These are phyloP conservation scores for Chaetomiaceae sp. DNA, from an alignment of 2,329 filamentous ascomycete genomes.

Conservation along the genomic window DNA sequence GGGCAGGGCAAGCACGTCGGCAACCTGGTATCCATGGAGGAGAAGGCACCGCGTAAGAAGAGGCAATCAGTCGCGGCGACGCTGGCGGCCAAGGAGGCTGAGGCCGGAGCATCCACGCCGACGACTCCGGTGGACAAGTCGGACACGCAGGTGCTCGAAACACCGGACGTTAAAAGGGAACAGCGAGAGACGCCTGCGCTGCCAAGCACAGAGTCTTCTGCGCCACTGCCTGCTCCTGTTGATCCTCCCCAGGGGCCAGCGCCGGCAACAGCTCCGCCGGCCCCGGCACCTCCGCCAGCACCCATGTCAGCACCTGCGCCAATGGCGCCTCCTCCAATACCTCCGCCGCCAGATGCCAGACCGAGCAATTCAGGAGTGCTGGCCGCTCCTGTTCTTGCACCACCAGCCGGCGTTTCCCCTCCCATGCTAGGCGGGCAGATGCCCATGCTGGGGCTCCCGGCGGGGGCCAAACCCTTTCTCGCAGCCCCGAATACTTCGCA, in stretches of 20 bases:
- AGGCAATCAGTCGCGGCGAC: constrained; percentile 36
- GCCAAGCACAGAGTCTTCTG: constrained; percentile 11
- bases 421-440: constrained; percentile 26
- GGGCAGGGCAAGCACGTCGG: constrained; percentile 70
- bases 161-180: constrained; percentile 6
- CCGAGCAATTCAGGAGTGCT: constrained; percentile 23
- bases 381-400: constrained; percentile 28
- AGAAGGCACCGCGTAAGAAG: constrained; percentile 52
- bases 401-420: constrained; percentile 25
- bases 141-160: constrained; percentile 20
- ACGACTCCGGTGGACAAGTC: constrained; percentile 6
- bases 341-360: constrained; percentile 21
- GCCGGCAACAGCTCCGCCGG: neutral
- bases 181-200: constrained; percentile 13
- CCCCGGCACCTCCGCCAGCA: constrained; percentile 20
- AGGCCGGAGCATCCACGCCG: constrained; percentile 8
- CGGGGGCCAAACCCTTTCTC: constrained; percentile 27
- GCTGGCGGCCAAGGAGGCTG: constrained; percentile 34
- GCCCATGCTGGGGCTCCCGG: constrained; percentile 26
- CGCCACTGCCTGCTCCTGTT: neutral
- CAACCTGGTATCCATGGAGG: constrained; percentile 58
- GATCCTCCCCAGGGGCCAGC: neutral
- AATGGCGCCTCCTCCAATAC: constrained; percentile 24
- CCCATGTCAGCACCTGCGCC: neutral
- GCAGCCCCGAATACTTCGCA: constrained; percentile 28